Base-by-base conservation (phyloP, 768 basidiomycete species). In the Tylopilus cervinicoccineus region DNA sequence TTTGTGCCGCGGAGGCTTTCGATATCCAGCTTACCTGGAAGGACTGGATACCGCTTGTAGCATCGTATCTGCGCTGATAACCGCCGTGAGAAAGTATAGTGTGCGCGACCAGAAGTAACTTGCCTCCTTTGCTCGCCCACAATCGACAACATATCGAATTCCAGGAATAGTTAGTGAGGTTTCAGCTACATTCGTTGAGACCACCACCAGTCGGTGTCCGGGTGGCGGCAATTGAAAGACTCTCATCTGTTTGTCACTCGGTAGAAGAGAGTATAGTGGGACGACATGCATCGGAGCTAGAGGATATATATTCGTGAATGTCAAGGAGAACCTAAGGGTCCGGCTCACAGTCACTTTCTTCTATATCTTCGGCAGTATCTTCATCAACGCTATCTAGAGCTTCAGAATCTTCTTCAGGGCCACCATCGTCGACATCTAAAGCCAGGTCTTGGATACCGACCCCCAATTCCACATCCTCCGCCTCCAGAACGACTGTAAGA, bases 101-200 rank as follows among this genome's bases (percentile, higher is more conserved):
- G 27, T 40, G 33, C 34, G 16, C 6, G 33, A 24, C 13, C 28
- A 31, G 43, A 31, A 50, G 32, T 14, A 26, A 45, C 61, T 32
- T 56, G 89, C 91, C 76, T 98, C 93, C 70, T 99, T 98, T 5
- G 89, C 92, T 55, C 94, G 79, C 5, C 95, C 95, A 59, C 88
- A 88, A 63, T 99, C 95, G 24, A 99, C 83, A n/a, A 99, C 95
- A 67, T 99, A 99, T 14, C 90, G 87, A 58, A 99, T 94, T 6
- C 89, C 90, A 22, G 95, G 95, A 50, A 99, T 99, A 0, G 95
- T 98, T 27, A 98, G 73, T 7, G 95, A 96, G 0, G 95, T 98
- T 65, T 98, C 95, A 1, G 95, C 95, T 23, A 97, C 87, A 63
- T 98, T 97, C 2, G 95, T 98, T 2, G 95, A 83, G 6, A 99